These are phyloP conservation scores for Drosera capensis DNA, from an alignment of 148 eudicot genomes.

Conservation along the genomic window DNA sequence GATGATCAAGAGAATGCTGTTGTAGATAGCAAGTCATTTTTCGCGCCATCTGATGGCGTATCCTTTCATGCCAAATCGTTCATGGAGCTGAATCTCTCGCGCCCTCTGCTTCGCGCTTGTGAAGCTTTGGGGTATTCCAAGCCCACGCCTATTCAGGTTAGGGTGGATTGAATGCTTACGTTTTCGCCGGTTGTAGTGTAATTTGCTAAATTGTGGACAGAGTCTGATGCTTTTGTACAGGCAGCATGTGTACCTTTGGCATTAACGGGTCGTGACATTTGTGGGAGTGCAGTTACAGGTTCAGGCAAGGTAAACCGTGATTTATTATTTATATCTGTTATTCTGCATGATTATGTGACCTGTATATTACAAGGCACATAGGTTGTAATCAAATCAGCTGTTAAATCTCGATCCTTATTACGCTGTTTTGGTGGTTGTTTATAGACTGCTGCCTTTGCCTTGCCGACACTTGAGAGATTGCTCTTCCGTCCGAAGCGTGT, in stretches of 20 bases:
- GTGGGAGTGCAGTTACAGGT: slow-evolving; percentile 94
- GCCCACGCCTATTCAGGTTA: slow-evolving; percentile 95
- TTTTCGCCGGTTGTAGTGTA: not conserved
- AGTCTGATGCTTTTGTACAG: slow-evolving; percentile 15
- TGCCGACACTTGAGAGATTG: slow-evolving; percentile 79
- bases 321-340: not conserved
- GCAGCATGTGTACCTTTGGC: slow-evolving; percentile 93
- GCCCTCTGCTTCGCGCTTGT: slow-evolving; percentile 86
- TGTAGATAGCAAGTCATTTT: slow-evolving; percentile 43
- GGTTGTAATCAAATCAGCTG: not conserved
- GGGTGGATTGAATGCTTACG: not conserved
- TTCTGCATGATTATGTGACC: not conserved
- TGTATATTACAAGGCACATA: not conserved
- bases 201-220: not conserved
- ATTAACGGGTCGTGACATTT: slow-evolving; percentile 78
- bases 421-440: slow-evolving; percentile 6
- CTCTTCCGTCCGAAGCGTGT: slow-evolving; percentile 62
- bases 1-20: slow-evolving; percentile 35
- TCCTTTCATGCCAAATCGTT: slow-evolving; percentile 62
- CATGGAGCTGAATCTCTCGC: slow-evolving; percentile 62
- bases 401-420: not conserved
- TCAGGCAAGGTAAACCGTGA: slow-evolving; percentile 71
- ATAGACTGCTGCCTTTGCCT: slow-evolving; percentile 91
- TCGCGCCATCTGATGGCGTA: slow-evolving; percentile 52
- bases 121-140: slow-evolving; percentile 68